A percentile compares a stretch with the other conserved stretches of the same genome.
Conservation (phyloP, 257 asterid genomes). For the Solanum arcanum region DNA sequence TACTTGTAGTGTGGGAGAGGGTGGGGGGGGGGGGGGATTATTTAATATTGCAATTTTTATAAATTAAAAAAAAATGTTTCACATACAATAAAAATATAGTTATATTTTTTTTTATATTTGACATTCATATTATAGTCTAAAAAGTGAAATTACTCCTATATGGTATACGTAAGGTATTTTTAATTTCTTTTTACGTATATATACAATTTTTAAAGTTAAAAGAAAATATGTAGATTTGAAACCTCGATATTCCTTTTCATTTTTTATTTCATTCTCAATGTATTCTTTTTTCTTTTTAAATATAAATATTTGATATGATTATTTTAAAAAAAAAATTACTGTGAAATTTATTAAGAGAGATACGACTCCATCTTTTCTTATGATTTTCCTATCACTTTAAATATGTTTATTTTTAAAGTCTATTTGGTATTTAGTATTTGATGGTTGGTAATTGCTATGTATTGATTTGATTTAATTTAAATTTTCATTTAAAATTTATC, state of each 20-base stretch:
- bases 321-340: no score
- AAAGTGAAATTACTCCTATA: neutral
- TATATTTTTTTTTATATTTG: no score
- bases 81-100: neutral
- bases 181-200: no score
- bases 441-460: neutral
- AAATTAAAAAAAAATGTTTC: neutral
- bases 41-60: neutral
- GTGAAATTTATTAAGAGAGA: neutral
- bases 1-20: conserved; percentile 25
- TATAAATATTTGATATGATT: no score
- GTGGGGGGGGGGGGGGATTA: neutral
- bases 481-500: neutral
- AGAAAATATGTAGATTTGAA: no score
- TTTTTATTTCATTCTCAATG: neutral
- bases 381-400: neutral
- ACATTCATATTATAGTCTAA: neutral
- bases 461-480: neutral
- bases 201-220: no score
- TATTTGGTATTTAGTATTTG: neutral
- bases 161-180: no score
- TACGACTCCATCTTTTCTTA: neutral
- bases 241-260: neutral
- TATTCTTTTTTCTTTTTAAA: neutral
- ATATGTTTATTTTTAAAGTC: neutral